These are phyloP conservation scores for Boletus edulis DNA, from an alignment of 768 basidiomycete species.

Conservation along the genomic window DNA sequence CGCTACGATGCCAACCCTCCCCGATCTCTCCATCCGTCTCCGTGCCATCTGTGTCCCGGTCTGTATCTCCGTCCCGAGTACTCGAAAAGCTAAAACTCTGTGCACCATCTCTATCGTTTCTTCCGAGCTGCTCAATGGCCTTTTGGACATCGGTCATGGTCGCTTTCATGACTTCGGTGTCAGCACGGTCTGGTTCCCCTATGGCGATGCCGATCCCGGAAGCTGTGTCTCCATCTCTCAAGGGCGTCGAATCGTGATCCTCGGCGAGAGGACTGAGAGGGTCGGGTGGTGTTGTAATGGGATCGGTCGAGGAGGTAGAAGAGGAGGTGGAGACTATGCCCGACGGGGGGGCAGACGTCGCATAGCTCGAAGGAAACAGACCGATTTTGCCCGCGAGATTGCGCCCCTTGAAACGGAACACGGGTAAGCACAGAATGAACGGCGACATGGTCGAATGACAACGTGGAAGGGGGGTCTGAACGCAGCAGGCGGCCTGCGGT, in stretches of 20 bases:
- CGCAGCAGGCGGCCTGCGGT: background rate
- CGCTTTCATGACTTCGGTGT: constrained; percentile 72
- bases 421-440: constrained; percentile 24
- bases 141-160: constrained; percentile 90
- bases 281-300: constrained; percentile 19
- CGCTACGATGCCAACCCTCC: constrained; percentile 64
- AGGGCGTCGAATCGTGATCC: constrained; percentile 42
- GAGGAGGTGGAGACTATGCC: constrained; percentile 25
- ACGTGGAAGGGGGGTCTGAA: constrained; percentile 16
- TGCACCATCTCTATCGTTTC: constrained; percentile 52
- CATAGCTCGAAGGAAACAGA: constrained; percentile 89
- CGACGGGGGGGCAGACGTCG: constrained; percentile 54
- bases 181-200: constrained; percentile 20
- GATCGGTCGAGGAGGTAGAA: constrained; percentile 26
- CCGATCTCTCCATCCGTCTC: constrained; percentile 51
- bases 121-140: constrained; percentile 84
- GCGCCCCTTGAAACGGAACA: constrained; percentile 57
- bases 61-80: constrained; percentile 52
- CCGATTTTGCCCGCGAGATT: constrained; percentile 82
- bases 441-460: constrained; percentile 19
- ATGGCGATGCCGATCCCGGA: constrained; percentile 28
- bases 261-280: constrained; percentile 47
- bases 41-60: constrained; percentile 46
- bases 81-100: constrained; percentile 80
- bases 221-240: constrained; percentile 20